Base-by-base conservation (phyloP, 1,139 yeast genomes). In the Blastobotrys persicus region DNA sequence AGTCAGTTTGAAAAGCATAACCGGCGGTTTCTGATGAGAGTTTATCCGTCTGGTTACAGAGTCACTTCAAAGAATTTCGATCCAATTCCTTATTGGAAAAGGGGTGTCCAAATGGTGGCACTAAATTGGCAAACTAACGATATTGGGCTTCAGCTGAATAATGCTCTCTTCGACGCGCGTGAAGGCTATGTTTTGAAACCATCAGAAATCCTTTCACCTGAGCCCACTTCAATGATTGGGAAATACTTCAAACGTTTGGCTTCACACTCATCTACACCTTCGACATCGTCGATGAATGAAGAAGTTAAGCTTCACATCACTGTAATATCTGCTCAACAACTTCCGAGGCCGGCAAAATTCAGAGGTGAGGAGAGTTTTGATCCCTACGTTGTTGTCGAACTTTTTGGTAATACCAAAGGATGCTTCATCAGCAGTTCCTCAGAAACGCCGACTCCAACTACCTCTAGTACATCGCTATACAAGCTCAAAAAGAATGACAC, bases 101-200 rank as follows among this genome's bases (percentile, higher is more conserved):
- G 78, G 47, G 99, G 99, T 0, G 84, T 78, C 3, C 98, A 92
- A 63, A 80, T 94, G 89, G 98, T 88, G 2, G 98, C 98, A 0
- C 83, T 96, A 1, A 92, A 92, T 63, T 94, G 98, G 98, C 98
- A 92, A 67, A 85, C 95, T 0, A 85, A 81, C 64, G 98, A 92
- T 62, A 56, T 81, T 18, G 97, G 97, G 0, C 92, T 89, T 64
- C 96, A 88, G 61, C 63, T 92, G n/a, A 91, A 89, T 64, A 87
- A 86, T 58, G 88, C 97, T 0, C 72, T 91, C 74, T 92, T 92
- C 66, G 77, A 78, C 0, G 71, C 76, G 17, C 76, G 73, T 31
- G 72, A 77, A 0, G 98, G 98, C 0, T 94, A 87, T 63, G 81
- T 85, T 3, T 69, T 87, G 49, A 92, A 92, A 60, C 96, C 98